Evolutionary conservation across 345 rosid genomes (phyloP).

Genomic region (Kernera saxatilis): DNA sequence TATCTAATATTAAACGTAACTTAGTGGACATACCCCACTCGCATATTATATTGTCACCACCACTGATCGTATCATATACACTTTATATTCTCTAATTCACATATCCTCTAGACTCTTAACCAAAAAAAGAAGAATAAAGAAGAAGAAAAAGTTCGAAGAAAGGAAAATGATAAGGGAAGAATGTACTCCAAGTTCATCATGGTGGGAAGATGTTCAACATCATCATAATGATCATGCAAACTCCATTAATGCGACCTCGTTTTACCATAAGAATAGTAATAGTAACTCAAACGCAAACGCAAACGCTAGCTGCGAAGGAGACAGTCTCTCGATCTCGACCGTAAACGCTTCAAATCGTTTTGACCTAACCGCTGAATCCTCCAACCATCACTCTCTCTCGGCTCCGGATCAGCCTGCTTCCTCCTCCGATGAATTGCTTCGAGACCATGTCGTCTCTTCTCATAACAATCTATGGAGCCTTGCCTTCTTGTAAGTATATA

Average conservation of each 20-base stretch:
- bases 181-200: conserved; percentile 37
- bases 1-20: conserved; percentile 32
- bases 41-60: conserved; percentile 56
- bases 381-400: conserved; percentile 31
- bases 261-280: conserved; percentile 19
- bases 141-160: not conserved
- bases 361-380: conserved; percentile 52
- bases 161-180: conserved; percentile 42
- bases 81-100: conserved; percentile 34
- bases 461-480: conserved; percentile 64
- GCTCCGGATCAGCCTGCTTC: conserved; percentile 30
- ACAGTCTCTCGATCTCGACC: conserved; percentile 51
- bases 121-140: not conserved
- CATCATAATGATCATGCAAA: conserved; percentile 45
- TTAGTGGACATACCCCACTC: conserved; percentile 56
- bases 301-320: conserved; percentile 57
- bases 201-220: conserved; percentile 57
- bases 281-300: conserved; percentile 14
- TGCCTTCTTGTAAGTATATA: conserved; percentile 59
- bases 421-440: conserved; percentile 42
- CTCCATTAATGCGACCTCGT: conserved; percentile 39
- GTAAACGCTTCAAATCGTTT: conserved; percentile 60
- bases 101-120: conserved; percentile 25
- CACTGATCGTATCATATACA: conserved; percentile 30
- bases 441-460: conserved; percentile 43